Base-by-base conservation (phyloP, 1,139 yeast species). In the Geotrichum citri-aurantii region DNA sequence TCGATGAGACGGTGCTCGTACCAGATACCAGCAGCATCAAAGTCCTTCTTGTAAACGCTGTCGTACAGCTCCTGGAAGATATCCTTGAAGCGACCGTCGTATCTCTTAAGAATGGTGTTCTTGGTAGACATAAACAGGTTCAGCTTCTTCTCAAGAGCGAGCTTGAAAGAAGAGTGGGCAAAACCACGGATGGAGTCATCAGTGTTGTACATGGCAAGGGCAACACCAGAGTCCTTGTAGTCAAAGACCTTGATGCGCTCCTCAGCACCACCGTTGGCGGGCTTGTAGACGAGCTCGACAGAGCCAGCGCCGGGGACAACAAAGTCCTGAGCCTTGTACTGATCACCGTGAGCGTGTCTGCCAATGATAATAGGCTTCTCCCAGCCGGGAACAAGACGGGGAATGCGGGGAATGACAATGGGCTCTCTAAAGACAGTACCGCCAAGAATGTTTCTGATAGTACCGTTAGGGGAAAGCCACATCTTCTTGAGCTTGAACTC, bases 381-480 rank as follows among this genome's bases (percentile, higher is more conserved):
- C 98, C 98, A 92, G 61, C 88, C 85, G 49, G 96, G 95, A 23
- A 92, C 89, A 63, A 92, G 79, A 66, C 97, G 81, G 61, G 98
- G 98, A 65, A 92, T 86, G 71, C 83, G 82, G 63, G 86, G 92
- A 69, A 92, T 89, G 60, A 92, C 92, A 74, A 92, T 92, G 66
- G 97, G 96, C 75, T 92, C 98, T 71, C 98, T 84, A 81, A 92
- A 92, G 51, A 92, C 97, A 33, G 98, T 92, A 64, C 98, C 98
- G 55, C 96, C 96, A 65, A 92, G 80, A 65, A 92, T 86, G 77
- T 92, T 92, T 76, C 98, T 84, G 72, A 92, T 88, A 53, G 98
- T 92, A 66, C 98, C 98, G 75, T 92, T 92, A 65, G 98, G 98
- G 26, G 97, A 89, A 59, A 88, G 81, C 97, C 97, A 92, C 98